These are phyloP conservation scores for Lanmaoa rubissima DNA, from an alignment of 768 basidiomycete species.

Conservation along the genomic window DNA sequence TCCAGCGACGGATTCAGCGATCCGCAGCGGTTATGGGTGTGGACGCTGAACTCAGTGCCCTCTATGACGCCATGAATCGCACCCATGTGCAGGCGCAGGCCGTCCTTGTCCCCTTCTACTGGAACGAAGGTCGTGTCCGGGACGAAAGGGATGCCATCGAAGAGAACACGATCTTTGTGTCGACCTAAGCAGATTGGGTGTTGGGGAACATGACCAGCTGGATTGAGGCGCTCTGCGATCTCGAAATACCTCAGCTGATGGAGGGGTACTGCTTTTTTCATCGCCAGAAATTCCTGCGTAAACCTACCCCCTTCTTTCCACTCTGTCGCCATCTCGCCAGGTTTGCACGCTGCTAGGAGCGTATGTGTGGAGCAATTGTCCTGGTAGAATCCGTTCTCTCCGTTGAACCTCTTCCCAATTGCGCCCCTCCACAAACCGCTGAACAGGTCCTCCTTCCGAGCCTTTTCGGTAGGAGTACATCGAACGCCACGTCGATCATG, in stretches of 20 bases:
- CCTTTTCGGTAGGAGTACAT: slow-evolving; percentile 60
- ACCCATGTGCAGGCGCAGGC: slow-evolving; percentile 54
- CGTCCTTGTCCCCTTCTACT: slow-evolving; percentile 39
- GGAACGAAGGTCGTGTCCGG: slow-evolving; percentile 48
- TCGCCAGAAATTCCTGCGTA: slow-evolving; percentile 52
- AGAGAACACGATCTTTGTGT: slow-evolving; percentile 48
- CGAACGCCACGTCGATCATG: slow-evolving; percentile 50
- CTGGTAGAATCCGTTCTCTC: slow-evolving; percentile 46
- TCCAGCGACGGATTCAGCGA: slow-evolving; percentile 56
- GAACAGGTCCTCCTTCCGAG: slow-evolving; percentile 53
- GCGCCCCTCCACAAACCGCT: slow-evolving; percentile 53
- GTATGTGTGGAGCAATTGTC: slow-evolving; percentile 43
- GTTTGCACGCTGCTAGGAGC: slow-evolving; percentile 55
- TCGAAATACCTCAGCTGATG: slow-evolving; percentile 52
- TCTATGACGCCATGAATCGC: slow-evolving; percentile 61
- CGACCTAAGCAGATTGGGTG: slow-evolving; percentile 50
- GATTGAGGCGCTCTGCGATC: slow-evolving; percentile 44
- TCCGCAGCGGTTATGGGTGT: slow-evolving; percentile 58
- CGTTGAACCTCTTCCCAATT: slow-evolving; percentile 35
- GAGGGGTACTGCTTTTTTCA: slow-evolving; percentile 45
- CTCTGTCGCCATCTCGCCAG: slow-evolving; percentile 56
- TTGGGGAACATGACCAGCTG: slow-evolving; percentile 39
- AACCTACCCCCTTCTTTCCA: slow-evolving; percentile 63
- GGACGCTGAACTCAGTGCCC: slow-evolving; percentile 60
- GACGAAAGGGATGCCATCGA: slow-evolving; percentile 55